Evolutionary conservation across 176 grass and related monocot species (phyloP).

Genomic region (Aegilops bicornis): DNA sequence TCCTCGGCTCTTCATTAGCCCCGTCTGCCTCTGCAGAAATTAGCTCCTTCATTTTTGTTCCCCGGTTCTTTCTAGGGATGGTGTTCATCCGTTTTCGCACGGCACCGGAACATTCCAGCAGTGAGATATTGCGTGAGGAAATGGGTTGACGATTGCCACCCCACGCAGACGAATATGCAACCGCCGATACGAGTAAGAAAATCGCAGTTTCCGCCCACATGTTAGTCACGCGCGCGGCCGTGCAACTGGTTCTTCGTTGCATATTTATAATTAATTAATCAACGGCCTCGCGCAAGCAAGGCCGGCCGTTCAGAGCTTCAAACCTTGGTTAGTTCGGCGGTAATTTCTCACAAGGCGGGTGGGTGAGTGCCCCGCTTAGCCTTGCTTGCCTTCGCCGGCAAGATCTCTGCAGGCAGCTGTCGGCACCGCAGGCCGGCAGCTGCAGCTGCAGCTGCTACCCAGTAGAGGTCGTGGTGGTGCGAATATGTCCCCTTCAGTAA

Average conservation of each 20-base stretch:
- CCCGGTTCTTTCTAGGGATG: too few relatives aligned
- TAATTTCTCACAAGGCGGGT: background rate
- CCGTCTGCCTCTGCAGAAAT: background rate
- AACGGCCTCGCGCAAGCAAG: constrained; percentile 3
- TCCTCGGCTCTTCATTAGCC: too few relatives aligned
- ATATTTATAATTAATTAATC: background rate
- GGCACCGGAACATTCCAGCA: background rate
- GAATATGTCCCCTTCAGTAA: constrained; percentile 37
- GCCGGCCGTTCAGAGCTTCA: background rate
- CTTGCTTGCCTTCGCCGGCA: constrained; percentile 44
- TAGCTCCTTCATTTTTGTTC: background rate
- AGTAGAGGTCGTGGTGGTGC: background rate
- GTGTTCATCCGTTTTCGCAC: background rate
- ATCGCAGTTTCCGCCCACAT: background rate
- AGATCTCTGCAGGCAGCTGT: background rate
- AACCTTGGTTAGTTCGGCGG: background rate
- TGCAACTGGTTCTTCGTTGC: background rate
- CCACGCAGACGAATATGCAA: background rate
- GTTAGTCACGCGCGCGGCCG: constrained; percentile 15
- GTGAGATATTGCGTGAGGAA: constrained; percentile 35
- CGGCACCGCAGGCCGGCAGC: background rate
- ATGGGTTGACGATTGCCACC: constrained; percentile 24
- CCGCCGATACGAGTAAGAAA: background rate
- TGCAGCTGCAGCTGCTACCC: background rate
- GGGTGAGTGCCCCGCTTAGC: background rate